phyloP scores from a whole-genome alignment of 2,329 filamentous ascomycete species.

The Zymoseptoria crescenta region DNA sequence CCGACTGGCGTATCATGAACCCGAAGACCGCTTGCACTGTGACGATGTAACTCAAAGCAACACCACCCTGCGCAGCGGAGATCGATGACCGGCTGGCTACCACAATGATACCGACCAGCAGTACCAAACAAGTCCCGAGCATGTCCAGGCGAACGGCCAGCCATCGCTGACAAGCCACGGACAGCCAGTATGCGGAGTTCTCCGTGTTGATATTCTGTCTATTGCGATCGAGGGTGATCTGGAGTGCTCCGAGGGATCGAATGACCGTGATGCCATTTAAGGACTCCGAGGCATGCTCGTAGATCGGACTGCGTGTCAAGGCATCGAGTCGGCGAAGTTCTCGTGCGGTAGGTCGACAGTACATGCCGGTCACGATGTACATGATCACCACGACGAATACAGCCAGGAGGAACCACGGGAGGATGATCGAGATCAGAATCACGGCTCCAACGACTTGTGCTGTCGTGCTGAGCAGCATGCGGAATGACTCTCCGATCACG shows the following conservation, averaged over 20 bases:
- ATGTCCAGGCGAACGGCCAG: neutral
- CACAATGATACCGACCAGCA: neutral
- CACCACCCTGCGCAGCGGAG: neutral
- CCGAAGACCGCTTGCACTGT: slow-evolving; percentile 40
- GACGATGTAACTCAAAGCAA: neutral
- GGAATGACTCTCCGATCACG: slow-evolving; percentile 38
- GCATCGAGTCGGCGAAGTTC: slow-evolving; percentile 4
- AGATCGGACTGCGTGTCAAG: slow-evolving; percentile 4
- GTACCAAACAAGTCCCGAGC: neutral
- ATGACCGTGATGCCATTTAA: neutral
- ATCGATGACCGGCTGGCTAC: neutral
- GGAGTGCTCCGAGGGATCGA: neutral
- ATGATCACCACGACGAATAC: neutral
- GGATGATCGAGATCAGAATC: slow-evolving; percentile 1
- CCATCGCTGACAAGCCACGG: neutral
- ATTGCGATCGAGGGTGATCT: neutral
- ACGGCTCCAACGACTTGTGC: slow-evolving; percentile 2
- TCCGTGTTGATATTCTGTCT: neutral
- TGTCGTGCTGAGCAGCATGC: slow-evolving; percentile 6
- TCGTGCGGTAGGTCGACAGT: slow-evolving; percentile 1
- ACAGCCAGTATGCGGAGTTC: neutral
- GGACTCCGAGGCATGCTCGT: neutral
- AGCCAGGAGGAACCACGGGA: neutral
- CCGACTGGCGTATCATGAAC: neutral
- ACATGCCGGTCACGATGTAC: neutral